Conservation (phyloP, 2,329 filamentous ascomycete genomes). For the Myriangium duriaei region DNA sequence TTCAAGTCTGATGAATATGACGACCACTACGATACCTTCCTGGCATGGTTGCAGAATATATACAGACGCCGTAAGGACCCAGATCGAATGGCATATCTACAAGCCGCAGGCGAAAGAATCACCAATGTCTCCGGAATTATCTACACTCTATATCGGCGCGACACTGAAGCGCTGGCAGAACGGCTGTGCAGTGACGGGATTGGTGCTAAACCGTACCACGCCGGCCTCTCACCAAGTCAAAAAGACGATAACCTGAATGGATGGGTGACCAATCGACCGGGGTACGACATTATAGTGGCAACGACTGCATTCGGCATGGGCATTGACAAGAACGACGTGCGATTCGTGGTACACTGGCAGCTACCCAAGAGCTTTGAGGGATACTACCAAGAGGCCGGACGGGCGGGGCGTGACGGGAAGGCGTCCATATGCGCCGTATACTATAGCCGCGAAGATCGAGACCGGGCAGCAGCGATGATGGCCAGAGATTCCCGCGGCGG, state of each 20-base stretch:
- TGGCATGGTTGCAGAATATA: constrained; percentile 63
- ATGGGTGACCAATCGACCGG: constrained; percentile 60
- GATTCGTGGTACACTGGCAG: constrained; percentile 91
- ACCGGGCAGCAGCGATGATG: constrained; percentile 51
- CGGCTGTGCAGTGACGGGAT: constrained; percentile 56
- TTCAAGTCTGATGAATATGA: constrained; percentile 69
- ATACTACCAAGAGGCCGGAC: constrained; percentile 90
- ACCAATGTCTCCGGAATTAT: constrained; percentile 65
- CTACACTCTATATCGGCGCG: constrained; percentile 62
- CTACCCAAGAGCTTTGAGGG: constrained; percentile 89
- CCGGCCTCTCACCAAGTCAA: constrained; percentile 50
- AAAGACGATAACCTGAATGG: constrained; percentile 59
- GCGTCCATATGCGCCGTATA: constrained; percentile 80
- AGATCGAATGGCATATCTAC: constrained; percentile 46
- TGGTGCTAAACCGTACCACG: constrained; percentile 61
- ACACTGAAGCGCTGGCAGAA: constrained; percentile 59
- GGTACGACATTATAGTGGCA: constrained; percentile 85
- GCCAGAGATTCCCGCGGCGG: constrained; percentile 22
- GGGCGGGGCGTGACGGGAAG: constrained; percentile 80
- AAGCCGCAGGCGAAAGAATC: constrained; percentile 35
- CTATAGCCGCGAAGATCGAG: constrained; percentile 77
- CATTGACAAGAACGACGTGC: constrained; percentile 88
- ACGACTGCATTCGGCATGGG: constrained; percentile 98
- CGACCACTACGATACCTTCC: constrained; percentile 61
- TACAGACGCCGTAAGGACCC: constrained; percentile 55